A percentile compares a stretch with the other conserved stretches of the same genome.
Evolutionary conservation across 164 flowering plant genomes (phyloP).

Genomic region (Tinospora cordifolia): DNA sequence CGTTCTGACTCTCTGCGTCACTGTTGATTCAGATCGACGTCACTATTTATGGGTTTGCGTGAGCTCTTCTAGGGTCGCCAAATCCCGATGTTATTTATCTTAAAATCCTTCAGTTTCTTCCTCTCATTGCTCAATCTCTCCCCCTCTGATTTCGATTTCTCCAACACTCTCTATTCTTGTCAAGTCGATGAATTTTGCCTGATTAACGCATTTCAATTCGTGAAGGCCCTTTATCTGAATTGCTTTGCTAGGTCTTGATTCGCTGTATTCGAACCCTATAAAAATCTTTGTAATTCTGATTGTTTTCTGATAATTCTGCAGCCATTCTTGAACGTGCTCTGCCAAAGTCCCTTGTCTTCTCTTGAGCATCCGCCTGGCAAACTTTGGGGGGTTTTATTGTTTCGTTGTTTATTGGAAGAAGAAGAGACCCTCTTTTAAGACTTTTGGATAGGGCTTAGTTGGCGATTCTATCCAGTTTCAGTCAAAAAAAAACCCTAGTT

Average conservation of each 20-base stretch:
- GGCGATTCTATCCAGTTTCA: neutral
- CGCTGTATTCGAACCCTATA: neutral
- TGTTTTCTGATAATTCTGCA: neutral
- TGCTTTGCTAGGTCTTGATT: neutral
- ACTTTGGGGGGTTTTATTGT: neutral
- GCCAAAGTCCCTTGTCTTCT: neutral
- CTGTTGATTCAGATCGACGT: constrained; percentile 7
- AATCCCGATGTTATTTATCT: neutral
- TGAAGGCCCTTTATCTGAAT: neutral
- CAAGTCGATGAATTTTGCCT: neutral
- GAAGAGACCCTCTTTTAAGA: neutral
- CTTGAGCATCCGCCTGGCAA: neutral
- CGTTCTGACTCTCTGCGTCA: neutral
- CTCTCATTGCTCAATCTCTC: neutral
- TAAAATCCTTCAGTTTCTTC: neutral
- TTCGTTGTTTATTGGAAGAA: neutral
- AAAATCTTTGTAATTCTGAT: neutral
- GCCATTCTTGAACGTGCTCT: neutral
- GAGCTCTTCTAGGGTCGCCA: neutral
- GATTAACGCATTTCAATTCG: neutral
- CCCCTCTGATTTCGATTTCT: neutral
- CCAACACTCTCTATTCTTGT: neutral
- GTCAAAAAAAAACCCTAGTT: no score
- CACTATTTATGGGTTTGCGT: neutral
- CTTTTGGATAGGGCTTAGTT: neutral